These are phyloP conservation scores for Akanthomyces uredinophilus DNA, from an alignment of 2,329 filamentous ascomycete genomes.

Conservation along the genomic window DNA sequence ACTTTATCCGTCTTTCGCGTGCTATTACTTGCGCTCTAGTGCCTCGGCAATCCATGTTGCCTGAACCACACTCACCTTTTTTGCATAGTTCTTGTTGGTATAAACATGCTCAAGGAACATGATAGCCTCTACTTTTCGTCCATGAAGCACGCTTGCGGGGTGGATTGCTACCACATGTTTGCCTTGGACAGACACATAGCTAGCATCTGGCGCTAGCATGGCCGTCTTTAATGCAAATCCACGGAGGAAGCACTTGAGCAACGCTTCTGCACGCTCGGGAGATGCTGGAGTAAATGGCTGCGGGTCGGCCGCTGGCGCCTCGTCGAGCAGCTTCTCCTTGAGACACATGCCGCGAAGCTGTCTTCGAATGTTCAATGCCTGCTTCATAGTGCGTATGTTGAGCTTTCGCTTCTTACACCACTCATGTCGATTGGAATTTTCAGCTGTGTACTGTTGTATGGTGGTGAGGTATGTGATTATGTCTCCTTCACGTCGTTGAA, in stretches of 20 bases:
- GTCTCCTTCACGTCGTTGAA: constrained; percentile 58
- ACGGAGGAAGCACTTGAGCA: constrained; percentile 58
- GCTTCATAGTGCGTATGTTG: constrained; percentile 56
- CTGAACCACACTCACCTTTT: constrained; percentile 59
- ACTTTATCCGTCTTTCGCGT: neutral
- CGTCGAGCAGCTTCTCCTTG: constrained; percentile 44
- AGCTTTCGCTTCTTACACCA: constrained; percentile 57
- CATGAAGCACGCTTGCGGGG: constrained; percentile 57
- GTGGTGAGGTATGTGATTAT: constrained; percentile 60
- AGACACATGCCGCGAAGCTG: constrained; percentile 55
- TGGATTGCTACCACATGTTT: constrained; percentile 59
- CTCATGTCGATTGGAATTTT: constrained; percentile 47
- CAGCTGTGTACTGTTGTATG: constrained; percentile 55
- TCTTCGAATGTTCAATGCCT: constrained; percentile 56
- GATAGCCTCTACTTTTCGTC: constrained; percentile 59
- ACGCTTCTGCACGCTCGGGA: constrained; percentile 47
- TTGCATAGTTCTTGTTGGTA: constrained; percentile 61
- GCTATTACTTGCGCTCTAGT: constrained; percentile 28
- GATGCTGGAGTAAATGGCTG: constrained; percentile 51
- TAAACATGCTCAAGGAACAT: constrained; percentile 66
- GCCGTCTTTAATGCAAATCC: constrained; percentile 60
- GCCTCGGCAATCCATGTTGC: constrained; percentile 54
- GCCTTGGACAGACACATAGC: constrained; percentile 55
- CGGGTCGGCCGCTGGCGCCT: constrained; percentile 44
- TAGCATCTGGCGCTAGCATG: constrained; percentile 53